Evolutionary conservation across 2,329 filamentous ascomycete species (phyloP), one percentile per base, ranked within the genome.

Genomic region (Magnaporthiopsis incrustans): DNA sequence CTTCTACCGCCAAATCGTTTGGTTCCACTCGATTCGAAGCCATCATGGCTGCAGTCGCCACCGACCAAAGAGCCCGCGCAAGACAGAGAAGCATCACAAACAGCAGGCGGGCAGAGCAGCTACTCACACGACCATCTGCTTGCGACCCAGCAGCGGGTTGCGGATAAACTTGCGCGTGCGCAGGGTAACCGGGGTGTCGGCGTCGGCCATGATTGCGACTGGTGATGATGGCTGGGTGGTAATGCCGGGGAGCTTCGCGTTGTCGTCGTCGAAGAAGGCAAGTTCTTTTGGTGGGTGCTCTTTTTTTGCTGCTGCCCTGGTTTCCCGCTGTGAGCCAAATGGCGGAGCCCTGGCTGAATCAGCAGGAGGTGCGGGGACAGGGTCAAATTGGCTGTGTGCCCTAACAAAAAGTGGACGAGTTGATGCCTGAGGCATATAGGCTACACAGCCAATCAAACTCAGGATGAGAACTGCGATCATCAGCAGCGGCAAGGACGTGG

Each of bases 101-200:
- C 44, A 22, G 22, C 44, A 18, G 22, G 22, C 44, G 11, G 22
- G 8, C 44, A 10, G 44, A 10, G 18, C 18, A 4, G 44, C 44
- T 53, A 89, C 90, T 88, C 92, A 97, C 94, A 97, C 91, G 83
- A 97, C 94, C 92, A 98, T 97, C 89, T 98, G 94, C 88, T 96
- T 97, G 81, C 94, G 91, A 80, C 90, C 92, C 79, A 99, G 89
- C 78, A 99, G 92, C 81, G 95, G 91, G 89, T 99, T 99, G 86
- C 93, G 92, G 85, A 98, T 96, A 91, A 99, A 99, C 87, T 98
- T 98, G 91, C 95, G 94, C 83, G 95, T 99, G 85, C 95, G 88
- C 84, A 93, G 83, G 76, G 89, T 92, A 79, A 92, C 89, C 78
- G 89, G 82, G 75, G 82, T 81, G 79, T 91, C 89, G 77, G 82